Percentiles rank a stretch among this genome's conserved stretches.
Evolutionary conservation across 1,284 basidiomycete genomes (phyloP).

Genomic region (Ustilago bromivora): DNA sequence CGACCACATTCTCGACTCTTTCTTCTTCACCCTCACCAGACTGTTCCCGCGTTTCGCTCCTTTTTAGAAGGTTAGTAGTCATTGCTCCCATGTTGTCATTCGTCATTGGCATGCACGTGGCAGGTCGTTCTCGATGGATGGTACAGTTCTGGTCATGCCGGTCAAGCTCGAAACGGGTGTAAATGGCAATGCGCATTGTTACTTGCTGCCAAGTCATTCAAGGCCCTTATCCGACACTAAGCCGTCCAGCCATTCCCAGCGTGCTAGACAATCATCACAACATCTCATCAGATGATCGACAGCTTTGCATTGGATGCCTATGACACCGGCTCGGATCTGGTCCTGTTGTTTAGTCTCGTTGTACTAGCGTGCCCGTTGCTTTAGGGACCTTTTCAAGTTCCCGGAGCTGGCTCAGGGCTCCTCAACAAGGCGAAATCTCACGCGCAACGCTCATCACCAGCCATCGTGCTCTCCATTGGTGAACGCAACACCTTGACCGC

Average conservation of each 20-base stretch:
- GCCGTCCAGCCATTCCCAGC: background rate
- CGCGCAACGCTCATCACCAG: background rate
- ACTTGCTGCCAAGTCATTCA: background rate
- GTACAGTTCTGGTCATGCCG: background rate
- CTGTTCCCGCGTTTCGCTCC: conserved; percentile 37
- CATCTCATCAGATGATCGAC: background rate
- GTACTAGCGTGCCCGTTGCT: too few relatives aligned
- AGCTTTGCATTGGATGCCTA: background rate
- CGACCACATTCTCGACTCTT: conserved; percentile 6
- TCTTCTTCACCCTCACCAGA: conserved; percentile 12
- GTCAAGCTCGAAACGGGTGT: background rate
- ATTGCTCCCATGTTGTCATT: background rate
- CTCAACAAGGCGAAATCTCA: background rate
- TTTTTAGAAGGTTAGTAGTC: conserved; percentile 47
- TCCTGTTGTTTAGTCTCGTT: too few relatives aligned
- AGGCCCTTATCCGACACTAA: background rate
- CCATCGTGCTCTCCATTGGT: background rate
- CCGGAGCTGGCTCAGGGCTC: background rate
- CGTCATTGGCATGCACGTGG: background rate
- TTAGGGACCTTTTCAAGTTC: background rate
- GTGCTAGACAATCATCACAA: background rate
- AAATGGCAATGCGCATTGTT: background rate
- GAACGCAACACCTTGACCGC: background rate
- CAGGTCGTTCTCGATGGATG: background rate
- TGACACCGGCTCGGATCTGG: too few relatives aligned